Evolutionary conservation across 169 alveolate genomes (phyloP), one percentile per base, ranked within the genome.

Genomic region (Perkinsus marinus): DNA sequence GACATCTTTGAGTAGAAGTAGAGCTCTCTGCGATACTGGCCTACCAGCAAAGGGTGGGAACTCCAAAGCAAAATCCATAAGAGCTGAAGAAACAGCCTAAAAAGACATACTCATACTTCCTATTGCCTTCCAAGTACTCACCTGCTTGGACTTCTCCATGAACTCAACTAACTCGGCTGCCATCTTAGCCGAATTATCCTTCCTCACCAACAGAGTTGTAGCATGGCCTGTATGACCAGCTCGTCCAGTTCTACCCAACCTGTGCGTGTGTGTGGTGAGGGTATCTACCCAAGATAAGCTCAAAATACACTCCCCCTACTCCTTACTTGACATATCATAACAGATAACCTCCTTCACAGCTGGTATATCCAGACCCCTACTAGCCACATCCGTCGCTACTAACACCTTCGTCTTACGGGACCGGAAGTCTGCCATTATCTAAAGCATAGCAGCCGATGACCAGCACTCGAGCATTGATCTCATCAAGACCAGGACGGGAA

Each of bases 351-450:
- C 97, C 43, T 95, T 94, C 69, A 98, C 95, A 36, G 96, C 96
- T 26, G 98, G 97, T 68, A 98, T 96, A 95, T 98, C 99, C 37
- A 97, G 93, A 39, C 99, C 99, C 92, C 97, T 95, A 96, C 97
- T n/a, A 95, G 94, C 39, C 94, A 68, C 38, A 96, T 95, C 90
- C 94, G 97, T 95, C 22, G 96, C 97, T 22, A 96, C 94, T 36
- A 96, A 57, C 30, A 96, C 96, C 90, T 95, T 96, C 91, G 90
- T 93, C 43, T 92, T 92, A 17, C 95, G 94, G 39, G 93, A 90
- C 91, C 94, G 95, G 93, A 96, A 96, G 39, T 94, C 93, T 38
- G 94, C 94, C 92, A 96, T 91, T 36, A 95, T 95, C 47, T 89
- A 38, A 41, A 41, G 10, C 46, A 41, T 10, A 10, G 46, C 46